A percentile compares a stretch with the other conserved stretches of the same genome.
These are phyloP conservation scores for Globisporangium okanoganense DNA, from an alignment of 352 stramenopile species.

Conservation along the genomic window DNA sequence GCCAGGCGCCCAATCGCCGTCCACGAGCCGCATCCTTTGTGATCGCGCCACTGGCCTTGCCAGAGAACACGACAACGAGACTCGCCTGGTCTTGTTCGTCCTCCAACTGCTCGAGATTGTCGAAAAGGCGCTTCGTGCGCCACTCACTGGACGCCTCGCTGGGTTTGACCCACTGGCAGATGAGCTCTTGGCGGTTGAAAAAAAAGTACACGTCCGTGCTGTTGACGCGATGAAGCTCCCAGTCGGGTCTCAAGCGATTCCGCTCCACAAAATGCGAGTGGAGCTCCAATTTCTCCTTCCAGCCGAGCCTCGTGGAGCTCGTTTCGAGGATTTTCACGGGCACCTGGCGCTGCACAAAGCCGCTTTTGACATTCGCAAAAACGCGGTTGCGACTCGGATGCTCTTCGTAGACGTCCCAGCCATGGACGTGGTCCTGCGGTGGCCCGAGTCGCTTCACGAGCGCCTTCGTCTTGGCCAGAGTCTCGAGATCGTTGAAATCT, in stretches of 20 bases:
- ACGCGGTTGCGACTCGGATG: slow-evolving; percentile 51
- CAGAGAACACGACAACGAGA: slow-evolving; percentile 47
- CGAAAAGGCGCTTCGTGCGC: slow-evolving; percentile 57
- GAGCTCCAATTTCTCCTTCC: slow-evolving; percentile 61
- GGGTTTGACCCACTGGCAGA: slow-evolving; percentile 59
- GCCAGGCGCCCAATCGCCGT: slow-evolving; percentile 41
- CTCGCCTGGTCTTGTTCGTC: slow-evolving; percentile 44
- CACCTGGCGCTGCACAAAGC: slow-evolving; percentile 66
- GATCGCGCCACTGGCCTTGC: slow-evolving; percentile 21
- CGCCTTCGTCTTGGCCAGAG: slow-evolving; percentile 30
- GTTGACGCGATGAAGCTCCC: slow-evolving; percentile 61
- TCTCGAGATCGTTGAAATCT: slow-evolving; percentile 60
- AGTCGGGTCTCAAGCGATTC: slow-evolving; percentile 39
- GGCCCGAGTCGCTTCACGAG: slow-evolving; percentile 21
- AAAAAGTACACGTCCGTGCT: slow-evolving; percentile 68
- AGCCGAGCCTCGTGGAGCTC: slow-evolving; percentile 34
- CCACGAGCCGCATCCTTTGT: slow-evolving; percentile 41
- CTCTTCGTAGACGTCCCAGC: slow-evolving; percentile 55
- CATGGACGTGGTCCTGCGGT: slow-evolving; percentile 15
- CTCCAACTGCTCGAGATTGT: slow-evolving; percentile 36
- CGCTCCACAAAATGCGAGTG: slow-evolving; percentile 49
- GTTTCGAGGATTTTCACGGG: slow-evolving; percentile 34
- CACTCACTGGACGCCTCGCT: slow-evolving; percentile 33
- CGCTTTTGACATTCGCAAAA: slow-evolving; percentile 55
- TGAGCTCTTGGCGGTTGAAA: slow-evolving; percentile 45